These are phyloP conservation scores for Chaetoscypha palmicola DNA, from an alignment of 2,329 filamentous ascomycete genomes.

Conservation along the genomic window DNA sequence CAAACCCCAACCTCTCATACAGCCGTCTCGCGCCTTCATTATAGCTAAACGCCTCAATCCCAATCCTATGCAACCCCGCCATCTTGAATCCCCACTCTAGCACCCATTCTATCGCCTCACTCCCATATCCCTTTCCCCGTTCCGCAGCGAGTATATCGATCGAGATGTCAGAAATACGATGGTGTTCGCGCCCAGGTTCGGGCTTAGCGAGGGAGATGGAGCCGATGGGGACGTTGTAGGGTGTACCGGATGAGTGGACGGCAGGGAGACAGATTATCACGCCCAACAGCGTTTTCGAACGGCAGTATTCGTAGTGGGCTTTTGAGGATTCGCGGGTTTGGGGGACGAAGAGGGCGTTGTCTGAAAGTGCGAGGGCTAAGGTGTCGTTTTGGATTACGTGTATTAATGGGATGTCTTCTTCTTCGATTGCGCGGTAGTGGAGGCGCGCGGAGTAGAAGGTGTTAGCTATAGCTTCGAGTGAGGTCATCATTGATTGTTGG, in stretches of 20 bases:
- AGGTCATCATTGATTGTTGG: too few species aligned
- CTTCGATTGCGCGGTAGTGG: slow-evolving; percentile 33
- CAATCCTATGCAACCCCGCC: slow-evolving; percentile 33
- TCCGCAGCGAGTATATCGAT: slow-evolving; percentile 29
- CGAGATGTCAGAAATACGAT: slow-evolving; percentile 35
- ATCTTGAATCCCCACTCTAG: slow-evolving; percentile 32
- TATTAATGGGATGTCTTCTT: slow-evolving; percentile 30
- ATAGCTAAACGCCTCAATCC: slow-evolving; percentile 30
- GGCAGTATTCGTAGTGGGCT: slow-evolving; percentile 25
- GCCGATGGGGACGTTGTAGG: slow-evolving; percentile 28
- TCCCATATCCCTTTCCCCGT: slow-evolving; percentile 33
- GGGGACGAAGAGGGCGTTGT: slow-evolving; percentile 29
- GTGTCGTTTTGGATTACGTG: slow-evolving; percentile 28
- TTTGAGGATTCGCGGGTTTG: slow-evolving; percentile 26
- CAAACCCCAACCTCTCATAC: slow-evolving; percentile 33
- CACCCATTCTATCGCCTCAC: slow-evolving; percentile 35
- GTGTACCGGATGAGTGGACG: too few species aligned
- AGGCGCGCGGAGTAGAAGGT: slow-evolving; percentile 34
- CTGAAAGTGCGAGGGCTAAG: slow-evolving; percentile 26
- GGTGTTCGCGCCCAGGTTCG: slow-evolving; percentile 31
- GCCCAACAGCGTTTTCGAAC: slow-evolving; percentile 30
- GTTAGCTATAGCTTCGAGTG: too few species aligned
- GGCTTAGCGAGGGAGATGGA: slow-evolving; percentile 27
- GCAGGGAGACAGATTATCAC: slow-evolving; percentile 34
- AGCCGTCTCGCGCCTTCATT: slow-evolving; percentile 31